Base-by-base conservation (phyloP, 2,329 filamentous ascomycete genomes). In the Polychaeton citri region DNA sequence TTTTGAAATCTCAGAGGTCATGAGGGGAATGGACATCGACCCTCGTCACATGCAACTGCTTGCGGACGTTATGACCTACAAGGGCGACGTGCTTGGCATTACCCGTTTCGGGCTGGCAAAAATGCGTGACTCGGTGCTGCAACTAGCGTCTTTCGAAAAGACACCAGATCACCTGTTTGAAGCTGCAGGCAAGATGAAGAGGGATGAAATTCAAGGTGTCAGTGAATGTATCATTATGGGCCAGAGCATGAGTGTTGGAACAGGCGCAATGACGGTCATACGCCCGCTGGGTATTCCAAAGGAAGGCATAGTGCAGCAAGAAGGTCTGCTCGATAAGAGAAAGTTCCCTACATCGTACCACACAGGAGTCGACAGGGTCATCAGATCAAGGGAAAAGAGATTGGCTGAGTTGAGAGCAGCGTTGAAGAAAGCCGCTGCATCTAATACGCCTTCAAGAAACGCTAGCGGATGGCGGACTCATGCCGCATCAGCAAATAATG, bases 11-110 rank as follows among this genome's bases (percentile, higher is more conserved):
- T 72, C 71, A 36, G 70, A 72, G 35, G 90, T 96, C 54, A 98
- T 96, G 87, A 75, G 75, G 21, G 77, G 80, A 56, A 95, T 98
- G 86, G 78, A 76, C 59, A 96, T 98, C 51, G 90, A 98, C 61
- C 88, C 87, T 31, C 82, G 90, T 38, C 90, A 98, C 64, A 96
- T 98, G 86, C 81, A 95, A 57, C 72, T 98, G 13, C 74, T 98
- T 2, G 88, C 90, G 8, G 90, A 98, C 53, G 87, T 95, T 36
- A 98, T 98, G 90, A 96, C 90, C 1, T 96, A 88, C 71, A 96
- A 95, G 65, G 90, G 90, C 34, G 88, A 96, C 48, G 83, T 98
- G 0, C 72, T 95, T 13, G 90, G 90, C 35, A 98, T 98, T 55
- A 98, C 90, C 2, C 80, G 90, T 20, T 96, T 96, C 59, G 90